These are phyloP conservation scores for Backusella mclennaniae DNA, from an alignment of 192 early-diverging fungal genomes.

Conservation along the genomic window DNA sequence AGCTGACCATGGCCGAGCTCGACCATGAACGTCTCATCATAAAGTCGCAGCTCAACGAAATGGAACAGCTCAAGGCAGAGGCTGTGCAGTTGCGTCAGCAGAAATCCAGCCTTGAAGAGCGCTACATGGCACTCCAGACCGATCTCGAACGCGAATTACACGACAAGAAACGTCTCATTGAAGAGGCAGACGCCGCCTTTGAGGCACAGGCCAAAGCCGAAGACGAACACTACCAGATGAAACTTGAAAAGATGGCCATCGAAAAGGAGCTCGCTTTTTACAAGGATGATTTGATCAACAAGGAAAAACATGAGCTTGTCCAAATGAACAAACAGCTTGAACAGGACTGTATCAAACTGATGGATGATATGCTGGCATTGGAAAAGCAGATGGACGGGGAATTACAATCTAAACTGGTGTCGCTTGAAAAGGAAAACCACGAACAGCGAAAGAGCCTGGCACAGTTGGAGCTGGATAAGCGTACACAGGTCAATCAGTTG, in stretches of 20 bases:
- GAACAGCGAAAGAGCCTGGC: slow-evolving; percentile 48
- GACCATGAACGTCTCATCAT: not conserved
- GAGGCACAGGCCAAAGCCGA: slow-evolving; percentile 16
- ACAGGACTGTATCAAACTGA: slow-evolving; percentile 66
- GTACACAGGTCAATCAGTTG: slow-evolving; percentile 54
- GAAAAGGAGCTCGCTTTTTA: slow-evolving; percentile 13
- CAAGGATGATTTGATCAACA: slow-evolving; percentile 45
- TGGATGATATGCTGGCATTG: slow-evolving; percentile 71
- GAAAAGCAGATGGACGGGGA: slow-evolving; percentile 39
- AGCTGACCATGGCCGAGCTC: slow-evolving; percentile 13
- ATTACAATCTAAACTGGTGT: not conserved
- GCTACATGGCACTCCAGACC: not conserved
- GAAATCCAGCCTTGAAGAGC: not conserved
- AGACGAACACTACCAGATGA: slow-evolving; percentile 28
- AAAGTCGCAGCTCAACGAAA: not conserved
- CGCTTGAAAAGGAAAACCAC: slow-evolving; percentile 42
- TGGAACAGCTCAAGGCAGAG: slow-evolving; percentile 3
- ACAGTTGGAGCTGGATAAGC: slow-evolving; percentile 60
- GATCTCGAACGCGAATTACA: slow-evolving; percentile 21
- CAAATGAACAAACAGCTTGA: slow-evolving; percentile 71
- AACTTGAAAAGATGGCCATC: not conserved
- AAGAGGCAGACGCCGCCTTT: slow-evolving; percentile 25
- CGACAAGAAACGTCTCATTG: slow-evolving; percentile 24
- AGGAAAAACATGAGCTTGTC: slow-evolving; percentile 51
- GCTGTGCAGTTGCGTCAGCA: not conserved